Evolutionary conservation across 108 stramenopile species (phyloP).

Genomic region (Schizochytrium sp.): DNA sequence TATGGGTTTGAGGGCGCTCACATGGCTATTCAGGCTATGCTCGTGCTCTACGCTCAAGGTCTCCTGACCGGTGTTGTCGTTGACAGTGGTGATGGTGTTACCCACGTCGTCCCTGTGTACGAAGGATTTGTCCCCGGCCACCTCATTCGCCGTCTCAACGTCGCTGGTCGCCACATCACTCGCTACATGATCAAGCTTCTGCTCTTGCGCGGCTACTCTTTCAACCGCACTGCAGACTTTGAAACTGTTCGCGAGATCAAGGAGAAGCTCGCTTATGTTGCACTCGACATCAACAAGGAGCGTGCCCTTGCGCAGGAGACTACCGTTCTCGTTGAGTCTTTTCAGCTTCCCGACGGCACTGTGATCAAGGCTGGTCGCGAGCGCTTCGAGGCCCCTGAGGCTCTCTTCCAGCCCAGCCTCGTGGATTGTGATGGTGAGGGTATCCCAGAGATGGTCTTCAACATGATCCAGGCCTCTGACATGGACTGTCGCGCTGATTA

Average conservation of each 20-base stretch:
- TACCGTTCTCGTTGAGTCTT: conserved; percentile 75
- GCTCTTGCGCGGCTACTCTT: conserved; percentile 74
- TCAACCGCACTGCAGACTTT: conserved; percentile 75
- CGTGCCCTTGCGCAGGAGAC: conserved; percentile 79
- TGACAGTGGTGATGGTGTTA: conserved; percentile 77
- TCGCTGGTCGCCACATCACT: conserved; percentile 75
- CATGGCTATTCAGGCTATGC: conserved; percentile 75
- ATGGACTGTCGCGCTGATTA: conserved; percentile 76
- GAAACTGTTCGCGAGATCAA: conserved; percentile 76
- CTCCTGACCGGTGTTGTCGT: conserved; percentile 74
- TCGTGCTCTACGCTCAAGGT: conserved; percentile 75
- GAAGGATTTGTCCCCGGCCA: conserved; percentile 73
- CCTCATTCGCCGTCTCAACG: conserved; percentile 71
- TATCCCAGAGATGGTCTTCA: conserved; percentile 80
- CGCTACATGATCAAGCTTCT: conserved; percentile 73
- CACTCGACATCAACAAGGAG: conserved; percentile 75
- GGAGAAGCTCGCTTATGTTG: conserved; percentile 74
- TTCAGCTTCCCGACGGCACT: conserved; percentile 79
- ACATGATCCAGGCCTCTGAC: conserved; percentile 80
- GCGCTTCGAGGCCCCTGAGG: conserved; percentile 82
- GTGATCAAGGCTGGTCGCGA: conserved; percentile 80
- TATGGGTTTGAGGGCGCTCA: conserved; percentile 69
- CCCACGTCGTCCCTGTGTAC: conserved; percentile 75
- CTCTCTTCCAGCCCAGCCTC: conserved; percentile 78
- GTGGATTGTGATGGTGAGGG: conserved; percentile 77